Evolutionary conservation across 1,284 basidiomycete genomes (phyloP).

Genomic region (Ceratobasidium sp.): DNA sequence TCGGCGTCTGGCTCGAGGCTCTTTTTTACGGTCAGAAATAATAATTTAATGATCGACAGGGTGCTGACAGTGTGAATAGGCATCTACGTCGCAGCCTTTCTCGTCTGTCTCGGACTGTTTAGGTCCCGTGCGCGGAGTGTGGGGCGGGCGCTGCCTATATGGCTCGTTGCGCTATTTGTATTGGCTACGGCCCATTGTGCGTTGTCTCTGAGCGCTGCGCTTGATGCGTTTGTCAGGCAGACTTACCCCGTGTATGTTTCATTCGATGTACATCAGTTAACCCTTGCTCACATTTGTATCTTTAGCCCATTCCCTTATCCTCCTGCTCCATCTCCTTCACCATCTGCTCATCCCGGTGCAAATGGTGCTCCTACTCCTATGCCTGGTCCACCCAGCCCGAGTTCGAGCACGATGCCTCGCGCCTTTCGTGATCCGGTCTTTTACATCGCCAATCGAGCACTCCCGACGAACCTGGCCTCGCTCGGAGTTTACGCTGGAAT

Average conservation of each 20-base stretch:
- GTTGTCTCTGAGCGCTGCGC: constrained; percentile 33
- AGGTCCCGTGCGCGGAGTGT: constrained; percentile 23
- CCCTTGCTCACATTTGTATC: neutral
- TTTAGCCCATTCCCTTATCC: constrained; percentile 2
- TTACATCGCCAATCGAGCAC: constrained; percentile 32
- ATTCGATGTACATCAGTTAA: neutral
- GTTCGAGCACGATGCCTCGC: neutral
- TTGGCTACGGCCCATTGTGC: constrained; percentile 42
- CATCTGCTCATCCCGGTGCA: too few species aligned
- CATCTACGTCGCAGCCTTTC: constrained; percentile 33
- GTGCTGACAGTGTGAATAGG: constrained; percentile 11
- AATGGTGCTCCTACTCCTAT: too few species aligned
- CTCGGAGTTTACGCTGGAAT: constrained; percentile 32
- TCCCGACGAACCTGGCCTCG: constrained; percentile 26
- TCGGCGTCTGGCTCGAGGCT: constrained; percentile 44
- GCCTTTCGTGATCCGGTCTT: neutral
- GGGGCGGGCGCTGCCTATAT: constrained; percentile 35
- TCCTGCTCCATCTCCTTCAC: neutral
- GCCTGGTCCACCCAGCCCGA: neutral
- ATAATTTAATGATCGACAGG: neutral
- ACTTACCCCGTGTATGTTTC: constrained; percentile 14
- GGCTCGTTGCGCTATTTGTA: constrained; percentile 32
- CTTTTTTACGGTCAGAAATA: constrained; percentile 28
- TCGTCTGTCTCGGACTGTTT: constrained; percentile 25
- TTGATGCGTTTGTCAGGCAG: constrained; percentile 37